Conservation (phyloP, 2,329 filamentous ascomycete species). For the Ilyonectria mors-panacis region DNA sequence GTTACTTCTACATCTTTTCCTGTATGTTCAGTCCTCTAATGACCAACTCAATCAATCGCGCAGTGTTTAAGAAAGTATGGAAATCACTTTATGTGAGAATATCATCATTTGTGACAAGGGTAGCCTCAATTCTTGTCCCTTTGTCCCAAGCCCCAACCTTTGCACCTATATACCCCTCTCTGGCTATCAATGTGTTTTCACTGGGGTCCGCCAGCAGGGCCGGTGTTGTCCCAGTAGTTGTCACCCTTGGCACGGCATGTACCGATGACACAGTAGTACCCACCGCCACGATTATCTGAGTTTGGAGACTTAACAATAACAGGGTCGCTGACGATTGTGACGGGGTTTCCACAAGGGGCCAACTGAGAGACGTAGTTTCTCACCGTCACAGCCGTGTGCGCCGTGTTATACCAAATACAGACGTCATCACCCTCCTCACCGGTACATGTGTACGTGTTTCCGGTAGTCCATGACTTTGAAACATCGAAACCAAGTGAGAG, state of each 20-base stretch:
- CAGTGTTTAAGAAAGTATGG: no score
- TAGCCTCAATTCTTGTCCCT: no score
- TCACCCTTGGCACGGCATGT: conserved; percentile 22
- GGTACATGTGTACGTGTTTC: conserved; percentile 21
- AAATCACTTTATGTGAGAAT: no score
- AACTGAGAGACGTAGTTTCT: not conserved
- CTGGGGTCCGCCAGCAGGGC: conserved; percentile 19
- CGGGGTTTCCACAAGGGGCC: conserved; percentile 7
- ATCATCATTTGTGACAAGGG: no score
- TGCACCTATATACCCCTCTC: no score
- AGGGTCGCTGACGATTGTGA: not conserved
- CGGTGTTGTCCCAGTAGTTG: conserved; percentile 24
- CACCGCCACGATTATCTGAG: conserved; percentile 20
- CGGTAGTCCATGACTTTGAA: conserved; percentile 19
- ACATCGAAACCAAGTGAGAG: conserved; percentile 8
- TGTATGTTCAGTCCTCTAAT: no score
- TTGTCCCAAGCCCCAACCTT: no score
- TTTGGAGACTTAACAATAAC: conserved; percentile 24
- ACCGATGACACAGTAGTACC: conserved; percentile 25
- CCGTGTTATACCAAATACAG: conserved; percentile 27
- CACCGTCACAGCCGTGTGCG: conserved; percentile 26
- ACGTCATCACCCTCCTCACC: conserved; percentile 16
- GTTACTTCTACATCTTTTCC: no score
- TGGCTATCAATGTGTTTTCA: not conserved
- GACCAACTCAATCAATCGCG: no score